phyloP scores from a whole-genome alignment of 2,329 filamentous ascomycete species.

The Macrophomina pseudophaseolina region DNA sequence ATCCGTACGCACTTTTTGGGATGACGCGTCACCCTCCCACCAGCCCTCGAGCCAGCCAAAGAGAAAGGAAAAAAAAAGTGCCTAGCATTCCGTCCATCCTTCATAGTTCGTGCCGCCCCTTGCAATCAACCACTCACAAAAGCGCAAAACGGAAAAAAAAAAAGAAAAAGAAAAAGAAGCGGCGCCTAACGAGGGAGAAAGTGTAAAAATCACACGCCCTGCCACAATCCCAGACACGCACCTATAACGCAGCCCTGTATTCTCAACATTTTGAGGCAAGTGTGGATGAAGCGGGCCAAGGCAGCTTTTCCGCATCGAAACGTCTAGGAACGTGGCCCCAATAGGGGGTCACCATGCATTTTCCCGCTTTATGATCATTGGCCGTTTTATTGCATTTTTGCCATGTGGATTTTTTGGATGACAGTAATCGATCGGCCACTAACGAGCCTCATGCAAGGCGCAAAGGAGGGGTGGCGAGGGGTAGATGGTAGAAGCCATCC shows the following conservation, averaged over 20 bases:
- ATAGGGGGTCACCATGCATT: background rate
- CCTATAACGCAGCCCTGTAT: background rate
- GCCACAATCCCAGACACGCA: background rate
- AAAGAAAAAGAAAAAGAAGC: background rate
- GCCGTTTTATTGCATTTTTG: background rate
- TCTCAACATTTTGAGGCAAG: background rate
- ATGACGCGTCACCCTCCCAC: constrained; percentile 12
- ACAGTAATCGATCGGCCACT: too few relatives aligned
- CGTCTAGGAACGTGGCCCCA: background rate
- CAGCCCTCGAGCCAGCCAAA: too few relatives aligned
- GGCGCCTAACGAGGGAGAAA: too few relatives aligned
- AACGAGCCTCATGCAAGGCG: too few relatives aligned
- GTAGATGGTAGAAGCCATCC: too few relatives aligned
- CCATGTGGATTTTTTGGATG: too few relatives aligned
- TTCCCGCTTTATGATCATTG: background rate
- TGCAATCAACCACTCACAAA: background rate
- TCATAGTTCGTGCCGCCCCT: background rate
- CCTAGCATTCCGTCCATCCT: constrained; percentile 7
- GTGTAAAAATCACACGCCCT: background rate
- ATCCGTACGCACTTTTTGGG: background rate
- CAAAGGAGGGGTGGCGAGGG: too few relatives aligned
- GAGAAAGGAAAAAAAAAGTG: background rate
- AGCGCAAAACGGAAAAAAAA: background rate
- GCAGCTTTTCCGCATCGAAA: too few relatives aligned
- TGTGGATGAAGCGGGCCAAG: background rate